phyloP scores from a whole-genome alignment of 306 rosid genomes.

The Trifolium repens region DNA sequence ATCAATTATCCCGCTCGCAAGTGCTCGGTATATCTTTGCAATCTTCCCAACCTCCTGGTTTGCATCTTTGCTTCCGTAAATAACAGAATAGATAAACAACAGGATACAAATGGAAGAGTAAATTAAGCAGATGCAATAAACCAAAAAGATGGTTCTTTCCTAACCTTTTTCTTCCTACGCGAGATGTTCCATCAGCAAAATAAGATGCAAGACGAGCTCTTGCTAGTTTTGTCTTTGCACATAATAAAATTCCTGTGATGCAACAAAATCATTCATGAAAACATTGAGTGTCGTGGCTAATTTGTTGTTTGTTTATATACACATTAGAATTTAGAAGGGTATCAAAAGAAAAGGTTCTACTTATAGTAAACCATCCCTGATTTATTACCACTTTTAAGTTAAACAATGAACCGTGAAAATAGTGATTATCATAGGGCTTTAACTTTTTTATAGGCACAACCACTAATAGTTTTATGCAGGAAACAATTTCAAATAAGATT shows the following conservation, averaged over 20 bases:
- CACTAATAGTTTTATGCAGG: constrained; percentile 11
- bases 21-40: constrained; percentile 80
- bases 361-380: background rate
- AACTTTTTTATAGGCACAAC: constrained; percentile 9
- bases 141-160: constrained; percentile 33
- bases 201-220: constrained; percentile 73
- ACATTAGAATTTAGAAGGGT: constrained; percentile 20
- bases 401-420: constrained; percentile 21
- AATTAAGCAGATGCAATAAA: constrained; percentile 16
- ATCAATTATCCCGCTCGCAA: constrained; percentile 68
- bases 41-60: constrained; percentile 68
- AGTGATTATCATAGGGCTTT: constrained; percentile 1
- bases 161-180: constrained; percentile 65
- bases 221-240: constrained; percentile 88
- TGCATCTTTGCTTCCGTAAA: constrained; percentile 52
- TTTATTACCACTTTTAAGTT: constrained; percentile 19
- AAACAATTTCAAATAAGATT: constrained; percentile 26
- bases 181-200: constrained; percentile 87
- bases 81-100: constrained; percentile 15
- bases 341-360: constrained; percentile 16
- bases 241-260: constrained; percentile 70
- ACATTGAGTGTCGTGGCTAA: constrained; percentile 21
- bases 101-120: constrained; percentile 1
- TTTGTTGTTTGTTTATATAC: background rate
- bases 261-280: constrained; percentile 36